These are phyloP conservation scores for Gastrodia elata DNA, from an alignment of 106 monocot genomes.

Conservation along the genomic window DNA sequence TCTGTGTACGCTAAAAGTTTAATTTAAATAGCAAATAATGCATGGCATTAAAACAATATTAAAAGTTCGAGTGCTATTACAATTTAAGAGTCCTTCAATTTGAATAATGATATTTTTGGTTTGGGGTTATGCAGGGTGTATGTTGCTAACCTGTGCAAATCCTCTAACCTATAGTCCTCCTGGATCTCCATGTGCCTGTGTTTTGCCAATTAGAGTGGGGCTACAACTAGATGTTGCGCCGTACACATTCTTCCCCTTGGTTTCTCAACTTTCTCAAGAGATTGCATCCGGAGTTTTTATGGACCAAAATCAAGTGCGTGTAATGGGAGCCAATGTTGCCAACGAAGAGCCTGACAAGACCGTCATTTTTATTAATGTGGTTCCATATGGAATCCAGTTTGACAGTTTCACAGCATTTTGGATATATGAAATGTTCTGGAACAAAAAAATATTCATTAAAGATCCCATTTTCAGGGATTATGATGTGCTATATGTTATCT, in stretches of 20 bases:
- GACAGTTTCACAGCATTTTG: conserved; percentile 30
- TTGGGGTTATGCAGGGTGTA: conserved; percentile 63
- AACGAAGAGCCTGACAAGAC: conserved; percentile 69
- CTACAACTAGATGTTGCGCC: conserved; percentile 50
- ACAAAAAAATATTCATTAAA: conserved; percentile 62
- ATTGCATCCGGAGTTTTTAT: conserved; percentile 60
- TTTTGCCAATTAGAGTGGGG: conserved; percentile 69
- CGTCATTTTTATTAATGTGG: conserved; percentile 65
- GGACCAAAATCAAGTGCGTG: conserved; percentile 75
- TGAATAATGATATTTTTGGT: neutral
- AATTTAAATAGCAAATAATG: neutral
- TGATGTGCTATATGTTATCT: conserved; percentile 67
- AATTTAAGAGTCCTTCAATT: neutral
- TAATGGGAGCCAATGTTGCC: conserved; percentile 95
- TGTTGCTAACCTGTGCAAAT: conserved; percentile 29
- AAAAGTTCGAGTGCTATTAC: neutral
- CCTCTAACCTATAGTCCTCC: conserved; percentile 60
- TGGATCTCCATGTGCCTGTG: conserved; percentile 72
- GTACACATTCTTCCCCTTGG: conserved; percentile 76
- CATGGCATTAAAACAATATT: neutral
- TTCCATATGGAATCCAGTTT: conserved; percentile 58
- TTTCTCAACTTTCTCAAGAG: conserved; percentile 73
- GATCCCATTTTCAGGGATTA: conserved; percentile 42
- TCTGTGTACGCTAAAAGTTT: too few species aligned
- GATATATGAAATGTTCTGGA: conserved; percentile 62